Evolutionary conservation across 495 filamentous ascomycete species (phyloP), one percentile per base, ranked within the genome.

Genomic region (Penicillium salamii): DNA sequence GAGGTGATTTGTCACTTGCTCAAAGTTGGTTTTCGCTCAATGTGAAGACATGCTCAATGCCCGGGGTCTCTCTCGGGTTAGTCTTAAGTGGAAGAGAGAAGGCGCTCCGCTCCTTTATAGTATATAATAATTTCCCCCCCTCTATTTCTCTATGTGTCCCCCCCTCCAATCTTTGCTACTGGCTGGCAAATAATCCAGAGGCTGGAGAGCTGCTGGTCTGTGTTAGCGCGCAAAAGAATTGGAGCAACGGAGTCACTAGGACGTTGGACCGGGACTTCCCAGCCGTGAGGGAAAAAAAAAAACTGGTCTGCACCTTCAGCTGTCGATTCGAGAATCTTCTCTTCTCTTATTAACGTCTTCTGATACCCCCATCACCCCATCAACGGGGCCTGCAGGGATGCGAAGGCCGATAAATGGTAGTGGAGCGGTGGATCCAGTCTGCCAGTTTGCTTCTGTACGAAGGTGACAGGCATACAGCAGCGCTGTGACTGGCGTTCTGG

Each of bases 151-250:
- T 31, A n/a, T n/a, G n/a, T n/a, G n/a, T n/a, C n/a, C n/a, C n/a
- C 19, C 19, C 11, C 24, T 48, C 35, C 35, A 17, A 15, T 48
- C 35, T 32, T 44, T 47, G 21, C 53, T 59, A 59, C 59, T 56
- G 56, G 57, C 48, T 53, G 55, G 42, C 45, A 50, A 57, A 54
- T 56, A 62, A 53, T 57, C 8, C 45, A 58, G 63, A 66, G 63
- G 63, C 63, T 66, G 63, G 63, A 57, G 54, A 66, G 52, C 57
- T 51, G 42, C 62, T 65, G 61, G 61, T 61, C 59, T 65, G 61
- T 67, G 64, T 67, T 67, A 67, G 64, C 64, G 64, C 49, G 54
- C 52, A 44, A 53, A 49, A 58, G 43, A 48, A 64, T 49, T 62
- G 61, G 61, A 61, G 58, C 51, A 49, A 55, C 49, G 55, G 40